These are phyloP conservation scores for Mercurialis annua DNA, from an alignment of 345 rosid species.

Conservation along the genomic window DNA sequence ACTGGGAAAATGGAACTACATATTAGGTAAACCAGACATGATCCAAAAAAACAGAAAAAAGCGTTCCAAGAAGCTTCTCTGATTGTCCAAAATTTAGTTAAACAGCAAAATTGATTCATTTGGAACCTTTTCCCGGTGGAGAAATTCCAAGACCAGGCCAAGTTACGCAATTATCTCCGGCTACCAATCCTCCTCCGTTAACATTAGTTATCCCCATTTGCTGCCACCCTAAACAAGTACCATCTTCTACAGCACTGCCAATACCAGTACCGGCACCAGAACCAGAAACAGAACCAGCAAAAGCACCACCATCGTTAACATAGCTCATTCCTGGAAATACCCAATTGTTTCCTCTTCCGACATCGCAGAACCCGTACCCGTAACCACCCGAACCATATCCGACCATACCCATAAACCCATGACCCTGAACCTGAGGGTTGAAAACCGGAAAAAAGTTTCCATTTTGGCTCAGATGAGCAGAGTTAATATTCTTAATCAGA, in stretches of 20 bases:
- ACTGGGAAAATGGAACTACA: conserved; percentile 12
- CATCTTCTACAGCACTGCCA: conserved; percentile 11
- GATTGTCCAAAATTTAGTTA: neutral
- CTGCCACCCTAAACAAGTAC: conserved; percentile 33
- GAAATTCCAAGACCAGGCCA: conserved; percentile 62
- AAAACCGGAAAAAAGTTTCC: conserved; percentile 24
- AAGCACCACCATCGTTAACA: conserved; percentile 12
- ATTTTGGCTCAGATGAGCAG: conserved; percentile 12
- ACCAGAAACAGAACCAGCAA: too few relatives aligned
- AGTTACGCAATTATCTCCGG: conserved; percentile 33
- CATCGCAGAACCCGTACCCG: conserved; percentile 34
- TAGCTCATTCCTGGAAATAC: conserved; percentile 33
- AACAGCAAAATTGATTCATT: conserved; percentile 18
- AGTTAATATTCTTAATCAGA: conserved; percentile 20
- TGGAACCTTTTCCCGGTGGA: conserved; percentile 40
- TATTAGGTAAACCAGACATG: neutral
- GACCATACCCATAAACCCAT: conserved; percentile 20
- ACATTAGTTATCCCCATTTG: conserved; percentile 10
- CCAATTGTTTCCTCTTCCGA: conserved; percentile 41
- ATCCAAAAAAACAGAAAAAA: too few relatives aligned
- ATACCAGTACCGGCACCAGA: too few relatives aligned
- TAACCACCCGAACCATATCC: conserved; percentile 28
- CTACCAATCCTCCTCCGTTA: conserved; percentile 29
- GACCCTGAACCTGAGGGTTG: conserved; percentile 25
- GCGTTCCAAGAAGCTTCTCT: too few relatives aligned